Conservation (phyloP, 2,329 filamentous ascomycete genomes). For the Berkeleyomyces rouxiae region DNA sequence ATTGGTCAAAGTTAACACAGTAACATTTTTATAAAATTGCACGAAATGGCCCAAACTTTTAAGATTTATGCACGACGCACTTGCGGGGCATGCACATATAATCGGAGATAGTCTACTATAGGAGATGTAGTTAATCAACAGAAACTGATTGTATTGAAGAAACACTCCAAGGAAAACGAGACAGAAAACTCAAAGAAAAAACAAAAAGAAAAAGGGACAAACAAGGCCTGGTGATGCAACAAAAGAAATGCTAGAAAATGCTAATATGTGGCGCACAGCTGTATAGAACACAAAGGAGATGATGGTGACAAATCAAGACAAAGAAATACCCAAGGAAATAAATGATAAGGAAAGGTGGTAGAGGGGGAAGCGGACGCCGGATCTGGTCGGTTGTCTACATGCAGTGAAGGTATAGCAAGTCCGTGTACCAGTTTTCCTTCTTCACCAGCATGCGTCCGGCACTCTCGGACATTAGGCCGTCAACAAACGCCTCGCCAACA, state of each 20-base stretch:
- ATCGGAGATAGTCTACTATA: too few species aligned
- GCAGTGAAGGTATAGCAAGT: conserved; percentile 9
- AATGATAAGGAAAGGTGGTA: too few species aligned
- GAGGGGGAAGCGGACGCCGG: neutral
- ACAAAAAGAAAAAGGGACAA: neutral
- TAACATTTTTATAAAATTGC: too few species aligned
- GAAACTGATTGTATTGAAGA: neutral
- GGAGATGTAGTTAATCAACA: too few species aligned
- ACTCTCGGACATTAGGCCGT: conserved; percentile 9
- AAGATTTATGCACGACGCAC: too few species aligned
- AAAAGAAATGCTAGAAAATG: neutral
- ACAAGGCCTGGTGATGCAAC: neutral
- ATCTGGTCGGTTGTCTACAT: neutral
- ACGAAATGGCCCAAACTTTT: too few species aligned
- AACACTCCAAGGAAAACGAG: neutral
- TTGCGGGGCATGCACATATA: too few species aligned
- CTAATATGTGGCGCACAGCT: too few species aligned
- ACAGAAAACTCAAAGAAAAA: neutral
- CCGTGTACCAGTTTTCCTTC: conserved; percentile 8
- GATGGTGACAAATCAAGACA: neutral
- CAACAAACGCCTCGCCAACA: conserved; percentile 13
- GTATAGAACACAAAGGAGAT: neutral
- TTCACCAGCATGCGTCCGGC: conserved; percentile 9
- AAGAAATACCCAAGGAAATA: neutral
- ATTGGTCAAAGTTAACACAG: too few species aligned